These are phyloP conservation scores for Cytospora chrysosperma DNA, from an alignment of 2,329 filamentous ascomycete species.

Conservation along the genomic window DNA sequence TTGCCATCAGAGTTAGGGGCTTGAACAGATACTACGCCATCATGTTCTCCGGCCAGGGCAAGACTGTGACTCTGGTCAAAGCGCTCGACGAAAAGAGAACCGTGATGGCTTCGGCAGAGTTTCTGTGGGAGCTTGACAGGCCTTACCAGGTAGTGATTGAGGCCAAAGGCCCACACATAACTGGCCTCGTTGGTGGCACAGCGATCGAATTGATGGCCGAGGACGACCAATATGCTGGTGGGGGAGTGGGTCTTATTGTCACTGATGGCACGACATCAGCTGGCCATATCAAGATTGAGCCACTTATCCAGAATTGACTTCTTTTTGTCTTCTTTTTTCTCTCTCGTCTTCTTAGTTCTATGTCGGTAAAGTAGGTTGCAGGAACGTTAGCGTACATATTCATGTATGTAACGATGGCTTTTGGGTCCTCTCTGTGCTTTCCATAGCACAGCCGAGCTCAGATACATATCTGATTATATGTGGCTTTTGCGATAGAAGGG, in stretches of 20 bases:
- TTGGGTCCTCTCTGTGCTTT: too few relatives aligned
- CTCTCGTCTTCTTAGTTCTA: too few relatives aligned
- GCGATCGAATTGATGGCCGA: slow-evolving; percentile 15
- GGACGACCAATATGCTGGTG: slow-evolving; percentile 26
- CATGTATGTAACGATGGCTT: too few relatives aligned
- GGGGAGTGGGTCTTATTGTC: slow-evolving; percentile 28
- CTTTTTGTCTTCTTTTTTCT: too few relatives aligned
- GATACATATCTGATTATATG: too few relatives aligned
- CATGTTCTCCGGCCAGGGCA: slow-evolving; percentile 23
- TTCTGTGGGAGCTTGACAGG: slow-evolving; percentile 28
- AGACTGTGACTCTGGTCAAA: slow-evolving; percentile 27
- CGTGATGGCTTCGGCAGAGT: slow-evolving; percentile 20
- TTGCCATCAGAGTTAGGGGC: slow-evolving; percentile 31
- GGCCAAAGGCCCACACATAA: slow-evolving; percentile 13
- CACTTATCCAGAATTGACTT: neutral
- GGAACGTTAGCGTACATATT: too few relatives aligned
- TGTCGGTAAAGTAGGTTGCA: too few relatives aligned
- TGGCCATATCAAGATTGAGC: slow-evolving; percentile 23
- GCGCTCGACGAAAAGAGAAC: slow-evolving; percentile 27
- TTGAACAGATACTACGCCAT: slow-evolving; percentile 34
- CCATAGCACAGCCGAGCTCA: too few relatives aligned
- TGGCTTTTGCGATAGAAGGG: too few relatives aligned
- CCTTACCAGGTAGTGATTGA: slow-evolving; percentile 24
- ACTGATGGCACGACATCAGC: slow-evolving; percentile 27
- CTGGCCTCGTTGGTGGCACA: slow-evolving; percentile 9